These are phyloP conservation scores for Globomyces sp. DNA, from an alignment of 371 early-diverging fungal species.

Conservation along the genomic window DNA sequence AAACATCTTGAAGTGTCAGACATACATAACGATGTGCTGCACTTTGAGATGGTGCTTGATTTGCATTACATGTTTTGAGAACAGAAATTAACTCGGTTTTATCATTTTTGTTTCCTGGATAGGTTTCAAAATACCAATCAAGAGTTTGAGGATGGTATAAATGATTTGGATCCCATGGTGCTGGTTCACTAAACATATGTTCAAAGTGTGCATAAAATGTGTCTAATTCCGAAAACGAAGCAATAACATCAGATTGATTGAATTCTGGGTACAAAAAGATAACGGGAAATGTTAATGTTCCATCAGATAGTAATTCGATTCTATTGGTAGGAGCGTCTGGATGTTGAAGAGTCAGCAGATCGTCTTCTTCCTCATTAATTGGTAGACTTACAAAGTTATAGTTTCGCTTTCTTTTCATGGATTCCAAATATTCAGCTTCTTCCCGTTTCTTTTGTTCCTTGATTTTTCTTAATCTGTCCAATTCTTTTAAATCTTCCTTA, in stretches of 20 bases:
- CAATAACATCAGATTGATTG: conserved; percentile 88
- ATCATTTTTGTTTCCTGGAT: conserved; percentile 33
- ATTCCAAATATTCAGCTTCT: conserved; percentile 19
- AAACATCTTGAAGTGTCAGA: conserved; percentile 29
- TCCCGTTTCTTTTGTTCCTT: conserved; percentile 21
- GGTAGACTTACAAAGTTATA: conserved; percentile 15
- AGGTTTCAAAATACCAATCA: conserved; percentile 75
- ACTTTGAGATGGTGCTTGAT: conserved; percentile 16
- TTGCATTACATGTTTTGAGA: background rate
- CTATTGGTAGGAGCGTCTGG: conserved; percentile 11
- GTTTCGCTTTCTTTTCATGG: conserved; percentile 18
- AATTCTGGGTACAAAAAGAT: conserved; percentile 94
- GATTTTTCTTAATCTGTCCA: conserved; percentile 19
- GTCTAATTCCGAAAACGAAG: conserved; percentile 76
- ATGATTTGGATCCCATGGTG: conserved; percentile 74
- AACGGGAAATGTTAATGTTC: conserved; percentile 75
- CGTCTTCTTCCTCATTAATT: conserved; percentile 8
- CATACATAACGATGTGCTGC: conserved; percentile 30
- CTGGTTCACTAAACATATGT: conserved; percentile 75
- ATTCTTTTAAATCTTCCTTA: conserved; percentile 23
- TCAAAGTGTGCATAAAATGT: conserved; percentile 83
- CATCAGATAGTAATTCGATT: conserved; percentile 60
- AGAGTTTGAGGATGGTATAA: conserved; percentile 68
- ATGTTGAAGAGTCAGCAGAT: conserved; percentile 1
- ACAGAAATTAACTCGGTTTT: conserved; percentile 14